Conservation (phyloP, 2,329 filamentous ascomycete species). For the Cladosporium sp. region DNA sequence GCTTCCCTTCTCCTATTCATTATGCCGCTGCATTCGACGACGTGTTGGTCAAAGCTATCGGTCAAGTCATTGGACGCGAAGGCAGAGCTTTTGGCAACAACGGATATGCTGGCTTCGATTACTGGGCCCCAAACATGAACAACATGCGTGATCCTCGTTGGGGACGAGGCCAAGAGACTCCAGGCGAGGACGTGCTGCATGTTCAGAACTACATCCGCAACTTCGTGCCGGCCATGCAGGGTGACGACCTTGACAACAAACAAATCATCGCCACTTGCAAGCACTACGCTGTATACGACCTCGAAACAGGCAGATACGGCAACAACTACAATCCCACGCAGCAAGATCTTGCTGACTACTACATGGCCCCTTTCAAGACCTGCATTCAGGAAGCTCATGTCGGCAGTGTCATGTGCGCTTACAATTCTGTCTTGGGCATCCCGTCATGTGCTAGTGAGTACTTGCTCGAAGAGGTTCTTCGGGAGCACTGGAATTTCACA, state of each 20-base stretch:
- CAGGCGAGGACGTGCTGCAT: slow-evolving; percentile 36
- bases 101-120: slow-evolving; percentile 44
- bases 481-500: slow-evolving; percentile 59
- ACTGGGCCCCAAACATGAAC: slow-evolving; percentile 47
- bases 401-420: slow-evolving; percentile 51
- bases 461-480: slow-evolving; percentile 56
- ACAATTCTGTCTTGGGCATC: slow-evolving; percentile 57
- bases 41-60: slow-evolving; percentile 54
- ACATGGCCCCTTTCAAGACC: slow-evolving; percentile 59
- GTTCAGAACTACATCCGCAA: slow-evolving; percentile 24
- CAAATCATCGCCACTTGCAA: slow-evolving; percentile 36
- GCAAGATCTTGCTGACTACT: slow-evolving; percentile 61
- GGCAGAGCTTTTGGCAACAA: slow-evolving; percentile 59
- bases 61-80: slow-evolving; percentile 52
- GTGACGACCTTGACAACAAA: slow-evolving; percentile 27
- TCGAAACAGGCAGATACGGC: slow-evolving; percentile 29
- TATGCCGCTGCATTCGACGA: slow-evolving; percentile 60
- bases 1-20: slow-evolving; percentile 59
- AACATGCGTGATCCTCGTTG: slow-evolving; percentile 16
- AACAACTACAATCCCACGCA: slow-evolving; percentile 53
- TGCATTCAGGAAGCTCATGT: slow-evolving; percentile 38
- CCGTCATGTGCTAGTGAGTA: slow-evolving; percentile 59
- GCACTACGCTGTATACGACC: slow-evolving; percentile 31
- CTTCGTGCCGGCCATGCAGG: slow-evolving; percentile 26
- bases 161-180: slow-evolving; percentile 24